Percentiles rank a stretch among this genome's conserved stretches.
Conservation (phyloP, 768 basidiomycete species). For the Mycena crocata region DNA sequence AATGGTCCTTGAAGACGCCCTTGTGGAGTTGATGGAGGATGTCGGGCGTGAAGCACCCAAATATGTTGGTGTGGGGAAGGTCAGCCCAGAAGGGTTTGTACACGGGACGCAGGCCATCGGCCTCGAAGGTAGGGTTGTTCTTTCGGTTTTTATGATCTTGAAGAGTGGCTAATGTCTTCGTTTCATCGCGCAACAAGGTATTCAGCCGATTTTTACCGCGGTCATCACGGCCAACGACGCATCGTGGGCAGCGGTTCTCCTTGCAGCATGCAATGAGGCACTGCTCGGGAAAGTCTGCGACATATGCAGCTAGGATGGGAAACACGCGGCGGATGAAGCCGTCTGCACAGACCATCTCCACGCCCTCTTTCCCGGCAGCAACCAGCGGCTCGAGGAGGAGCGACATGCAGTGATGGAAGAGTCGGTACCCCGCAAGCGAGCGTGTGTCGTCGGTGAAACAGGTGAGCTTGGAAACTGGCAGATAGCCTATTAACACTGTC, state of each 20-base stretch:
- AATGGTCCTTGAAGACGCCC: constrained; percentile 52
- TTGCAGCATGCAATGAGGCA: too few species aligned
- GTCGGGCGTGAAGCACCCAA: constrained; percentile 20
- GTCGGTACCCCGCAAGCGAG: constrained; percentile 36
- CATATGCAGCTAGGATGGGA: too few species aligned
- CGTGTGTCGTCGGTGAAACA: constrained; percentile 32
- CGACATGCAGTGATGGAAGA: constrained; percentile 48
- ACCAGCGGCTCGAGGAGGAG: constrained; percentile 34
- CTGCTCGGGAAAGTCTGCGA: too few species aligned
- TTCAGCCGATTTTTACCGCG: constrained; percentile 25
- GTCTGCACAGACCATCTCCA: constrained; percentile 14
- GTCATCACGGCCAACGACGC: constrained; percentile 21
- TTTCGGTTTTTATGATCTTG: background rate
- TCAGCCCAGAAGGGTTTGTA: constrained; percentile 45
- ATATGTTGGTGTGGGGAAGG: constrained; percentile 48
- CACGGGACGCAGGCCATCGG: background rate
- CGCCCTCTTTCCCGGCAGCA: constrained; percentile 38
- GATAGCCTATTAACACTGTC: constrained; percentile 44
- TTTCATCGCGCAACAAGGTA: background rate
- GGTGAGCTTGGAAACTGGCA: constrained; percentile 47
- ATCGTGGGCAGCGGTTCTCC: constrained; percentile 16
- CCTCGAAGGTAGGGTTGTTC: background rate
- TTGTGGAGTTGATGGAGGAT: constrained; percentile 53
- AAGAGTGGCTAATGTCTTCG: background rate
- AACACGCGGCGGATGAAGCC: constrained; percentile 33